These are phyloP conservation scores for Populus nigra DNA, from an alignment of 345 rosid genomes.

Conservation along the genomic window DNA sequence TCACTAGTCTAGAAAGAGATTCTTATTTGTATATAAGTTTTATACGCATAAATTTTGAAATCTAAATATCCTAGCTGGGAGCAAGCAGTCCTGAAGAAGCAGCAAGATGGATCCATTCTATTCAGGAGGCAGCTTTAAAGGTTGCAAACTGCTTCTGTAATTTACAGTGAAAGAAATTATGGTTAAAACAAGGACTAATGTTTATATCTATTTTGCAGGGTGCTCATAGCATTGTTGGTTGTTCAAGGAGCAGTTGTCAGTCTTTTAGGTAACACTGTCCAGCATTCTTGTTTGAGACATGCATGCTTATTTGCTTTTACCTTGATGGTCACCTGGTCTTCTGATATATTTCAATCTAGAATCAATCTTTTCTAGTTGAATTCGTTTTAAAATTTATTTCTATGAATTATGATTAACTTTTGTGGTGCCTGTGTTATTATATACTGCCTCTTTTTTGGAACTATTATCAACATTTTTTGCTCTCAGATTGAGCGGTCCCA, in stretches of 20 bases:
- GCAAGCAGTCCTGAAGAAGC: conserved; percentile 96
- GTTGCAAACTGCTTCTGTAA: conserved; percentile 31
- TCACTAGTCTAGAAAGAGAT: conserved; percentile 12
- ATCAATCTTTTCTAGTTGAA: not conserved
- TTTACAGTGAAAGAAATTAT: not conserved
- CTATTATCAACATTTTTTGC: conserved; percentile 11
- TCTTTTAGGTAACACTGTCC: conserved; percentile 47
- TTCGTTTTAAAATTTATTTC: not conserved
- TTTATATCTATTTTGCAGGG: conserved; percentile 47
- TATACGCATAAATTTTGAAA: conserved; percentile 27
- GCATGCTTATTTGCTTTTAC: not conserved
- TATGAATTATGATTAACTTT: not conserved
- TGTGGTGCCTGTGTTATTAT: too few relatives aligned
- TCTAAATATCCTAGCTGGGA: conserved; percentile 60
- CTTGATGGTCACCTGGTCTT: not conserved
- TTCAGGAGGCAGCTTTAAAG: conserved; percentile 81
- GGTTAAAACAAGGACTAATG: conserved; percentile 18
- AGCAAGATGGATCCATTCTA: conserved; percentile 85
- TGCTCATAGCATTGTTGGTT: conserved; percentile 41
- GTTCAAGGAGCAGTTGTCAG: conserved; percentile 69
- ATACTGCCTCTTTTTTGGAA: conserved; percentile 4
- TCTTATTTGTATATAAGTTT: conserved; percentile 14
- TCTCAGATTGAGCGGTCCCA: conserved; percentile 62
- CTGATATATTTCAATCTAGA: not conserved
- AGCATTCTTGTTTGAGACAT: not conserved